A percentile compares a stretch with the other conserved stretches of the same genome.
These are phyloP conservation scores for Leccinum uliginosum DNA, from an alignment of 768 basidiomycete genomes.

Conservation along the genomic window DNA sequence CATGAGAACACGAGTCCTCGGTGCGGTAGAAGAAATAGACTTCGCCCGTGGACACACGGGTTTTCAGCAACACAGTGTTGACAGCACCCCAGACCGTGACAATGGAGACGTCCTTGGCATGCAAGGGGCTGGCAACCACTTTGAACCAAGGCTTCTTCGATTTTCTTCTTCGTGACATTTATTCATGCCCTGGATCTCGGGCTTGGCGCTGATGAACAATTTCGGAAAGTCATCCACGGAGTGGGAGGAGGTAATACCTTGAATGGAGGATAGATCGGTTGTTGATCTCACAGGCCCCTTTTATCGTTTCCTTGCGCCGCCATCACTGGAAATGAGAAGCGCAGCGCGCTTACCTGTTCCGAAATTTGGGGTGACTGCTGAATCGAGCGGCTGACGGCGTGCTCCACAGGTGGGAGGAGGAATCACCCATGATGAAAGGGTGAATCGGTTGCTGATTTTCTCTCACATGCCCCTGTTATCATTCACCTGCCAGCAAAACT, in stretches of 20 bases:
- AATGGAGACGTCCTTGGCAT: constrained; percentile 4
- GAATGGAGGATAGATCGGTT: neutral
- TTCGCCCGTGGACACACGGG: constrained; percentile 4
- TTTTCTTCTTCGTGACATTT: neutral
- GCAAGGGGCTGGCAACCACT: constrained; percentile 1
- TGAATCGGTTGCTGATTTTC: no score
- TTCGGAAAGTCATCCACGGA: neutral
- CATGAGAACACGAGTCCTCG: neutral
- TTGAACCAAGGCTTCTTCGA: constrained; percentile 1
- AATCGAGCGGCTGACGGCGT: no score
- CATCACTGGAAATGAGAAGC: neutral
- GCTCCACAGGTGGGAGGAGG: no score
- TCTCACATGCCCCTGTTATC: no score
- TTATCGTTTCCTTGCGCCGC: neutral
- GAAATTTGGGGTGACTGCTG: neutral
- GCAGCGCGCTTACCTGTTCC: neutral
- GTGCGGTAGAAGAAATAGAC: constrained; percentile 10
- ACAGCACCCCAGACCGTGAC: constrained; percentile 7
- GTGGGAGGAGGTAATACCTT: constrained; percentile 1
- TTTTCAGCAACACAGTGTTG: constrained; percentile 1
- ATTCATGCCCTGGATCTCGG: neutral
- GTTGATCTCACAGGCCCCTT: neutral
- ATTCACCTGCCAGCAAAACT: no score
- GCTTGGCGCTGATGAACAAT: neutral
- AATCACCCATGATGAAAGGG: no score